Evolutionary conservation across 306 rosid species (phyloP).

Genomic region (Lagenaria siceraria): DNA sequence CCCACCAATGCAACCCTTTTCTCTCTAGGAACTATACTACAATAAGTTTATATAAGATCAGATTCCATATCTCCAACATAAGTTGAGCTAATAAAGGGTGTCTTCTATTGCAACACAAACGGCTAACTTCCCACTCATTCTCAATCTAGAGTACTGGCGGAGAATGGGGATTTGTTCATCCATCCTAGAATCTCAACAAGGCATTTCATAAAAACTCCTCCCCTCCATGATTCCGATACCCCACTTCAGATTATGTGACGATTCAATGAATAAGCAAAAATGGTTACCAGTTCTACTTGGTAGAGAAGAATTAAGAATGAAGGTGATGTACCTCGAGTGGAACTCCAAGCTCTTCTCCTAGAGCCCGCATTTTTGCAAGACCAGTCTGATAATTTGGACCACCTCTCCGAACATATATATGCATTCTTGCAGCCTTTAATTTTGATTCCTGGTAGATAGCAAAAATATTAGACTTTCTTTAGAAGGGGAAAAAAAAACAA

Average conservation of each 20-base stretch:
- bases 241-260: neutral
- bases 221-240: neutral
- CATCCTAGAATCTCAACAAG: neutral
- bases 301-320: neutral
- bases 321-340: constrained; percentile 53
- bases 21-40: neutral
- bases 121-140: neutral
- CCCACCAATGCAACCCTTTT: neutral
- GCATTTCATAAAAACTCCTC: neutral
- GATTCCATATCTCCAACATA: neutral
- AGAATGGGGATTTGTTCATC: neutral
- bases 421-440: constrained; percentile 71
- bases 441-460: constrained; percentile 42
- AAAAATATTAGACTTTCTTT: neutral
- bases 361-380: constrained; percentile 54
- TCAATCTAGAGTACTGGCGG: neutral
- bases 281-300: neutral
- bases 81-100: neutral
- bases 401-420: constrained; percentile 72
- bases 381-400: constrained; percentile 88
- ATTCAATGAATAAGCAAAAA: neutral
- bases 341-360: constrained; percentile 73
- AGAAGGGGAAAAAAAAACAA: neutral
- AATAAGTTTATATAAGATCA: neutral
- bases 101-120: neutral